Evolutionary conservation across 306 rosid species (phyloP).

Genomic region (Cicer cuneatum): DNA sequence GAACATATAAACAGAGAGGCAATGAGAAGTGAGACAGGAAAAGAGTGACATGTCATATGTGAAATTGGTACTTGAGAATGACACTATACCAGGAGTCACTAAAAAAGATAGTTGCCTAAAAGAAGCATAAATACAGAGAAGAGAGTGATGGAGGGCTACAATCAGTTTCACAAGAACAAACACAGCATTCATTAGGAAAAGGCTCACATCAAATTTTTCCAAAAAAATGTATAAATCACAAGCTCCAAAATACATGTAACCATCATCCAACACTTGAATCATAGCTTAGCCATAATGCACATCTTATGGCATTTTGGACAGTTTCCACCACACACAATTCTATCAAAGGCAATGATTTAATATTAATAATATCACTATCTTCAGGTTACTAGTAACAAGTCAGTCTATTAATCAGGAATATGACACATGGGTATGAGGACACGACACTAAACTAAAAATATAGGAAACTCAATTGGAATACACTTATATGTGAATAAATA

Average conservation of each 20-base stretch:
- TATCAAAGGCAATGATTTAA: neutral
- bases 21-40: neutral
- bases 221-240: neutral
- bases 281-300: neutral
- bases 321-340: neutral
- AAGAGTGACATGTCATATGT: neutral
- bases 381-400: neutral
- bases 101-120: neutral
- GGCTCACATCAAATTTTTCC: neutral
- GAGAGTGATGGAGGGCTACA: neutral
- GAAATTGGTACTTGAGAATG: neutral
- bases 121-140: neutral
- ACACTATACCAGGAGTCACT: neutral
- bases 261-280: neutral
- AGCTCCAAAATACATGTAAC: neutral
- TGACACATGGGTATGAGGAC: neutral
- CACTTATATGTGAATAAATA: neutral
- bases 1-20: slow-evolving; percentile 1
- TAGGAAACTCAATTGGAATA: neutral
- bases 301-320: neutral
- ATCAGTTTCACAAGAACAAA: neutral
- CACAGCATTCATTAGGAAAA: neutral
- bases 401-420: slow-evolving; percentile 29
- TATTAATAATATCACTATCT: neutral
- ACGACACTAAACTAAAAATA: neutral